Evolutionary conservation across 192 early-diverging fungal species (phyloP), one percentile per base, ranked within the genome.

Genomic region (Dissophora globulifera): DNA sequence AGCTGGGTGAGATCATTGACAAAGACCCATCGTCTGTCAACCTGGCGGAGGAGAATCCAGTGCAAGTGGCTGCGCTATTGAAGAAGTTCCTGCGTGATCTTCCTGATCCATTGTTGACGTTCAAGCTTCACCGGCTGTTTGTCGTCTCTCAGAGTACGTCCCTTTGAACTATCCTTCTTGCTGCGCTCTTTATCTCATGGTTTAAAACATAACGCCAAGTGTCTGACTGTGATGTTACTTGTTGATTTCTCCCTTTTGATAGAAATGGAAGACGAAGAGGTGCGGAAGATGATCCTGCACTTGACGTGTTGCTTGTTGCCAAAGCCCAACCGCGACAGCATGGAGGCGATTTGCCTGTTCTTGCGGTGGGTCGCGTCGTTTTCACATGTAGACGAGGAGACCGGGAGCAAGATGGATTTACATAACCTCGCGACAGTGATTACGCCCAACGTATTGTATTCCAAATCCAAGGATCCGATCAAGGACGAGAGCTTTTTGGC

Each of bases 41-140:
- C 40, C 65, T 96, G 32, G 60, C 69, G 11, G 83, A 88, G 20
- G 90, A 92, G 12, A 93, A 93, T 65, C 86, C 91, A 10, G 90
- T 99, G 43, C 96, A 98, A 78, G 85, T 97, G 29, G 96, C 97
- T 2, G 97, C 97, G 17, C 79, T 99, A 50, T 78, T 99, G 65
- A 98, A 98, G 64, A 97, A 95, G 84, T 99, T 96, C 58, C 79
- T 99, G 71, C 88, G 97, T 23, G 96, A 99, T 38, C 69, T 99
- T 65, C 96, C 97, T 1, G 97, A 99, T 48, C 96, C 97, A 7
- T 72, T 99, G 31, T 83, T 99, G 47, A 97, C 97, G 1, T 94
- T 90, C 69, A 90, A 91, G 66, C 86, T 99, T 35, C 90, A 95
- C 69, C 83, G 86, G 23, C 72, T 99, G 23, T 96, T 99, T 79